These are phyloP conservation scores for Teunomyces atbi DNA, from an alignment of 805 yeast genomes.

Conservation along the genomic window DNA sequence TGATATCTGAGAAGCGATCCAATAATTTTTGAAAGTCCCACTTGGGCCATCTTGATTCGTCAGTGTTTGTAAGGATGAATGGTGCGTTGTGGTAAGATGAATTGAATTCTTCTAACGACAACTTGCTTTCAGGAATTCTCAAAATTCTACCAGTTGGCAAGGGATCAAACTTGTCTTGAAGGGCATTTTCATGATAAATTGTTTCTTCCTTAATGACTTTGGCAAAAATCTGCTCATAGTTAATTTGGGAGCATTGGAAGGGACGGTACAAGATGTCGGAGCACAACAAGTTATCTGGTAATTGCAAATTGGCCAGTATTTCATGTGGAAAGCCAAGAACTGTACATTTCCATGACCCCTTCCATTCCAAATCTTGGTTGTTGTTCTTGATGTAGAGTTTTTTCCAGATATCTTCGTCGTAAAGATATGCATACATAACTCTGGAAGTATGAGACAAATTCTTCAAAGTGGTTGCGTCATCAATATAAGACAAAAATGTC, in stretches of 20 bases:
- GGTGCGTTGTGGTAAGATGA: slow-evolving; percentile 52
- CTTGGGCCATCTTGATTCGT: slow-evolving; percentile 53
- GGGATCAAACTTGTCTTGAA: slow-evolving; percentile 10
- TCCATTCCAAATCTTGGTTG: slow-evolving; percentile 46
- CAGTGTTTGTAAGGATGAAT: slow-evolving; percentile 50
- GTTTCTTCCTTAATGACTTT: slow-evolving; percentile 50
- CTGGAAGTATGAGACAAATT: slow-evolving; percentile 60
- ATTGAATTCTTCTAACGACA: slow-evolving; percentile 49
- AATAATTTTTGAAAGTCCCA: slow-evolving; percentile 58
- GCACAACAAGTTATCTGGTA: slow-evolving; percentile 53
- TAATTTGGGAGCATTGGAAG: slow-evolving; percentile 72
- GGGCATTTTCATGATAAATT: slow-evolving; percentile 22
- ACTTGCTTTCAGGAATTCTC: slow-evolving; percentile 44
- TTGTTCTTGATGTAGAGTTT: slow-evolving; percentile 40
- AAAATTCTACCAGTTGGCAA: slow-evolving; percentile 47
- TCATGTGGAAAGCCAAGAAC: slow-evolving; percentile 36
- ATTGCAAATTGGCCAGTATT: slow-evolving; percentile 45
- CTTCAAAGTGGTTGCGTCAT: slow-evolving; percentile 47
- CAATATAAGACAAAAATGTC: slow-evolving; percentile 49
- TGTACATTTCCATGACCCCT: slow-evolving; percentile 79
- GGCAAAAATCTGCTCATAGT: slow-evolving; percentile 51
- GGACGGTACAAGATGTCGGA: slow-evolving; percentile 83
- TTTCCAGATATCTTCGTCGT: slow-evolving; percentile 84
- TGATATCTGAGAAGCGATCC: slow-evolving; percentile 53
- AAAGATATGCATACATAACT: slow-evolving; percentile 66